Evolutionary conservation across 768 basidiomycete species (phyloP), one percentile per base, ranked within the genome.

Genomic region (Guyanaporus albipodus): DNA sequence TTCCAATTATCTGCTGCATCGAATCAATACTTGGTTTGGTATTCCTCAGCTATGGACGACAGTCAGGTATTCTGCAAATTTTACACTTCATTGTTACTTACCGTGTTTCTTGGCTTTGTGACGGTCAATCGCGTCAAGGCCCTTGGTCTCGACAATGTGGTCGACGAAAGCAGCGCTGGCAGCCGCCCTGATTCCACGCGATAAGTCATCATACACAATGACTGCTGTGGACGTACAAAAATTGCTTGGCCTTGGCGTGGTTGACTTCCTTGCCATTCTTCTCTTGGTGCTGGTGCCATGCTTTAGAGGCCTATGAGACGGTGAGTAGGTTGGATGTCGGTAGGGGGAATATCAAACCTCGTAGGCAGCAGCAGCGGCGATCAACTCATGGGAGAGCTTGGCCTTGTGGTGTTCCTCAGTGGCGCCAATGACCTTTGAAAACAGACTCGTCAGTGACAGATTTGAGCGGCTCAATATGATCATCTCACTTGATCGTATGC

Each of bases 331-430:
- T 6, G 14, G 19, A 8, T 42, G 17, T 32, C 4, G 27, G 12
- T n/a, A n/a, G 34, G 21, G 4, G 6, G 17, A 14, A 23, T 1
- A 15, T 39, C 64, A 11, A 28, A 78, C 82, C 73, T 80, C 82
- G 64, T 73, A 87, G 23, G 80, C 64, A 6, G 83, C 84, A 36
- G 85, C 85, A 33, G 67, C 83, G 38, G 81, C 80, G 51, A 87
- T 73, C 34, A 86, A 61, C 66, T 87, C 79, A 61, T 87, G 85
- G 8, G 80, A 77, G 43, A 84, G 64, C 46, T 65, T 46, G 2
- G 83, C 77, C 67, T 82, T 67, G 70, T 84, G 83, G 9, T 71
- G 73, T 12, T n/a, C n/a, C n/a, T n/a, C n/a, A n/a, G n/a, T n/a
- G n/a, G 72, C 71, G 39, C 73, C 74, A 15, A 44, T 28, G 37